Evolutionary conservation across 805 yeast genomes (phyloP).

Genomic region (Lipomyces spencermartinsiae): DNA sequence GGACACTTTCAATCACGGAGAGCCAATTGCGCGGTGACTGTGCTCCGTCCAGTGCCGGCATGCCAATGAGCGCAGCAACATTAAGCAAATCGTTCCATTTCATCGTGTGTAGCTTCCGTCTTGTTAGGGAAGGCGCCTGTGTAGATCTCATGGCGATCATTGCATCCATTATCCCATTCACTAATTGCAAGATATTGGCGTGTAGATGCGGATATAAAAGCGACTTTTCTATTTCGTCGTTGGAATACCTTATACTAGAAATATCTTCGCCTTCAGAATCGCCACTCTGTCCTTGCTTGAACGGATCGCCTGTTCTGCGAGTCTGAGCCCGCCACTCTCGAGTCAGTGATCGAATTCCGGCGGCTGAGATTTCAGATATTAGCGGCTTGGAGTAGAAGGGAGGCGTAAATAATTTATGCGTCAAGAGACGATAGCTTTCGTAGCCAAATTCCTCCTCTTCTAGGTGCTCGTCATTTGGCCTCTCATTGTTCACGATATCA

Average conservation of each 20-base stretch:
- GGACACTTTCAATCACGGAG: conserved; percentile 4
- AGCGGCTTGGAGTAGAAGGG: conserved; percentile 8
- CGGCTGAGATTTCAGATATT: conserved; percentile 25
- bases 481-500: neutral
- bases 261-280: conserved; percentile 4
- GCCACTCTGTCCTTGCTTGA: neutral
- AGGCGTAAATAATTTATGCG: conserved; percentile 12
- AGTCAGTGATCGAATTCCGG: conserved; percentile 18
- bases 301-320: neutral
- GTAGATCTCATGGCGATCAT: conserved; percentile 15
- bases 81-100: conserved; percentile 25
- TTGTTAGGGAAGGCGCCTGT: conserved; percentile 2
- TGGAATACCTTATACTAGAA: neutral
- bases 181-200: conserved; percentile 10
- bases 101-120: conserved; percentile 6
- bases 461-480: neutral
- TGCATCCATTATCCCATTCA: conserved; percentile 19
- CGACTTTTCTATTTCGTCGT: conserved; percentile 17
- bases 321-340: neutral
- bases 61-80: conserved; percentile 21
- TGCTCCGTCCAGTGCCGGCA: conserved; percentile 16
- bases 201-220: conserved; percentile 28
- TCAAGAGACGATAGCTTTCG: conserved; percentile 17
- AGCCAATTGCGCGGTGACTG: conserved; percentile 7
- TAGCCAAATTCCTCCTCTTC: conserved; percentile 11